Evolutionary conservation across 495 filamentous ascomycete species (phyloP).

Genomic region (Xylaria sp.): DNA sequence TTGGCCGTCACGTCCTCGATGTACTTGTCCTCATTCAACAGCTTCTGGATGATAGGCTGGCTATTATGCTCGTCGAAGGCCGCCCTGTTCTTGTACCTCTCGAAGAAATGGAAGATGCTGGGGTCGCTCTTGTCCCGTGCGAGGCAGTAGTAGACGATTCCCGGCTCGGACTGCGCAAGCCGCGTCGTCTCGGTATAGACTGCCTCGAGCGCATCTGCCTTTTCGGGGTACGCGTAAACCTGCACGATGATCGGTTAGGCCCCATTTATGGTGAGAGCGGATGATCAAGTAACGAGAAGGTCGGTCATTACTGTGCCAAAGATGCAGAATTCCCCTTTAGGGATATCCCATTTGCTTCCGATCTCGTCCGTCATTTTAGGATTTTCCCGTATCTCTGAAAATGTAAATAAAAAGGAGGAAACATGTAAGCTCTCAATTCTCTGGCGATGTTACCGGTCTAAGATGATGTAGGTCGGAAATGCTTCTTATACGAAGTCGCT

Average conservation of each 20-base stretch:
- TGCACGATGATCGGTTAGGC: conserved; percentile 11
- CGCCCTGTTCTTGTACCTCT: conserved; percentile 37
- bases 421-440: background rate
- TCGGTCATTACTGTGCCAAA: conserved; percentile 38
- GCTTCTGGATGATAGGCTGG: conserved; percentile 43
- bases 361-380: conserved; percentile 5
- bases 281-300: no score
- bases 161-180: conserved; percentile 41
- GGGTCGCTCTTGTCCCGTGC: conserved; percentile 38
- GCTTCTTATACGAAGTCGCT: background rate
- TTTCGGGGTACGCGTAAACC: conserved; percentile 45
- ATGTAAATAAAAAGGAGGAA: no score
- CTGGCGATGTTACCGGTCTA: background rate
- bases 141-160: conserved; percentile 45
- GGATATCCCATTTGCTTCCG: conserved; percentile 26
- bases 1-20: conserved; percentile 40
- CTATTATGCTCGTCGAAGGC: conserved; percentile 46
- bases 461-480: background rate
- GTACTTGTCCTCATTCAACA: conserved; percentile 39
- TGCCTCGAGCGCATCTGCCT: conserved; percentile 44
- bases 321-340: conserved; percentile 39
- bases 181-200: conserved; percentile 46
- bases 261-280: background rate
- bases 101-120: conserved; percentile 48
- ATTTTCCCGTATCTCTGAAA: background rate